phyloP scores from a whole-genome alignment of 1,284 basidiomycete species.

The Coniophora puteana region DNA sequence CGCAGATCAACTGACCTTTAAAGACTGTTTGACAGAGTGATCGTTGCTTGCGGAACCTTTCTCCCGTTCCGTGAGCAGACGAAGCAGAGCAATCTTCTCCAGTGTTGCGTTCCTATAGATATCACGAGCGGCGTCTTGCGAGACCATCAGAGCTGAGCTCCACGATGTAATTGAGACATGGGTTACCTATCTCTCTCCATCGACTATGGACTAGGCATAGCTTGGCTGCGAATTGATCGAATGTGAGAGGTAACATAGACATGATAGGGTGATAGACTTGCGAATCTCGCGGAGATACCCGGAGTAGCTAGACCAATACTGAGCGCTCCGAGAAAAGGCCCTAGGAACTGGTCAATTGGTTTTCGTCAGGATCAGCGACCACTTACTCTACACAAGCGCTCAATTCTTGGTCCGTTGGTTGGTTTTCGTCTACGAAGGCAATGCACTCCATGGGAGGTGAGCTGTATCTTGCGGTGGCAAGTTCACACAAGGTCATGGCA shows the following conservation, averaged over 20 bases:
- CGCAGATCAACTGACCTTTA: slow-evolving; percentile 23
- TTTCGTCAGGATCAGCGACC: slow-evolving; percentile 2
- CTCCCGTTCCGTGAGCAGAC: slow-evolving; percentile 44
- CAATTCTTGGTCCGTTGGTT: slow-evolving; percentile 20
- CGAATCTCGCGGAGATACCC: slow-evolving; percentile 76
- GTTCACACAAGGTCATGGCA: slow-evolving; percentile 72
- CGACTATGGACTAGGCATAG: slow-evolving; percentile 68
- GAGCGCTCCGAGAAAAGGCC: slow-evolving; percentile 69
- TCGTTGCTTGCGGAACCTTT: slow-evolving; percentile 25
- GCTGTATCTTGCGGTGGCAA: slow-evolving; percentile 64
- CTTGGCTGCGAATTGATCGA: slow-evolving; percentile 55
- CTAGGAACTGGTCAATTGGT: slow-evolving; percentile 30
- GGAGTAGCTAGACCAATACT: slow-evolving; percentile 81
- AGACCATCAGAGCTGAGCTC: slow-evolving; percentile 9
- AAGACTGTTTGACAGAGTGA: slow-evolving; percentile 21
- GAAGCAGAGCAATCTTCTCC: slow-evolving; percentile 51
- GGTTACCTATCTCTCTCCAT: slow-evolving; percentile 66
- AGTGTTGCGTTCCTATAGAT: slow-evolving; percentile 62
- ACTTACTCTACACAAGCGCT: slow-evolving; percentile 57
- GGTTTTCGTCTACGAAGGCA: slow-evolving; percentile 29
- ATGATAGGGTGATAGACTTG: slow-evolving; percentile 32
- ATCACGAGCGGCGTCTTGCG: slow-evolving; percentile 59
- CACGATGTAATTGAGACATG: slow-evolving; percentile 8
- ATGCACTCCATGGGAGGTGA: slow-evolving; percentile 65
- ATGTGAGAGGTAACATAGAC: slow-evolving; percentile 14